Evolutionary conservation across 2,329 filamentous ascomycete species (phyloP).

Genomic region (Calonectria pseudoreteaudii): DNA sequence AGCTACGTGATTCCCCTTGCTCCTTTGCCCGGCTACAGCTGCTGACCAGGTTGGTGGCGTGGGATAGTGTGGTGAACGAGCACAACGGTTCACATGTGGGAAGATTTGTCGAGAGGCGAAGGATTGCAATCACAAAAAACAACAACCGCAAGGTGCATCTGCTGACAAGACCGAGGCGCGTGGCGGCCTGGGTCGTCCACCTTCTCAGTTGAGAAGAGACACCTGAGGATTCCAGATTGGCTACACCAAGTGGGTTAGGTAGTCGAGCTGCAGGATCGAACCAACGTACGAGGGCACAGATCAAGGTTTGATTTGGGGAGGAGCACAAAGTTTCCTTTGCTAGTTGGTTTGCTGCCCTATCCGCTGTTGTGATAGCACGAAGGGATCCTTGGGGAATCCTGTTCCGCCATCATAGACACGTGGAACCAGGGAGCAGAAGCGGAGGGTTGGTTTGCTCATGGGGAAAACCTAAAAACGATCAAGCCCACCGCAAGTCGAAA

Average conservation of each 20-base stretch:
- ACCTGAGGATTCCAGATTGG: not conserved
- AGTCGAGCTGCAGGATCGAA: not conserved
- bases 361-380: not conserved
- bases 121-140: not conserved
- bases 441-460: not conserved
- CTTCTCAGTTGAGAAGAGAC: not conserved
- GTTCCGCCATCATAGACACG: not conserved
- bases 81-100: not conserved
- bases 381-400: not conserved
- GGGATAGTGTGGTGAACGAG: not conserved
- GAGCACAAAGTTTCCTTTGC: not conserved
- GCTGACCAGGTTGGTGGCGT: not conserved
- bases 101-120: not conserved
- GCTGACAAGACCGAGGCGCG: too few relatives aligned
- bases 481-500: conserved; percentile 43
- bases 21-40: not conserved
- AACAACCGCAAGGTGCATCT: not conserved
- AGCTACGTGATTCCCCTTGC: not conserved
- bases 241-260: not conserved
- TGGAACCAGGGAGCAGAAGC: not conserved
- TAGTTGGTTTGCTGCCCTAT: not conserved
- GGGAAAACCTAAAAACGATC: conserved; percentile 4
- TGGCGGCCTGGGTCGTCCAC: not conserved
- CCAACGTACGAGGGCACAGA: not conserved
- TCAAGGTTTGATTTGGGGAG: not conserved